Evolutionary conservation across 192 early-diverging fungal species (phyloP), one percentile per base, ranked within the genome.

Genomic region (Coemansia sp.): DNA sequence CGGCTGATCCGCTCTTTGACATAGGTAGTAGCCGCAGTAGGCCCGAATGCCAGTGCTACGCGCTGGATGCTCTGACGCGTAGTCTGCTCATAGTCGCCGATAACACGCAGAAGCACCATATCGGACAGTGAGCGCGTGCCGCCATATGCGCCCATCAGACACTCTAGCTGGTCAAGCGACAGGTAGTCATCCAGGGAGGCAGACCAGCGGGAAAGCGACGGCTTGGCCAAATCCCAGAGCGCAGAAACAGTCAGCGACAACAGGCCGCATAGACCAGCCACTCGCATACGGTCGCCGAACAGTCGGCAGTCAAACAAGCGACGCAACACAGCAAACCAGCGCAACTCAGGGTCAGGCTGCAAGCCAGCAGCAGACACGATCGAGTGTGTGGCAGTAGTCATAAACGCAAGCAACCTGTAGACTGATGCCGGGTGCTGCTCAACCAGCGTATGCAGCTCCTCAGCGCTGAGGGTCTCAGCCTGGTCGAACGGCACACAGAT

Each of bases 11-110:
- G 64, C 43, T 73, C 74, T 14, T 66, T 65, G 16, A 26, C 19
- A 35, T 77, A 76, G 3, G 44, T 35, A 4, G 38, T 62, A 0
- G 72, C 74, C 0, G 82, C 82, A 8, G 14, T 28, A 4, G 77
- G 74, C 10, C 82, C 82, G 66, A 84, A 84, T 8, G 52, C 70
- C 52, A 84, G 26, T 0, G 67, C 66, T 11, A 62, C 76, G n/a
- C 82, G 77, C 67, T 49, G 42, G 16, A 84, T 61, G 47, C 82
- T 84, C 61, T 84, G 82, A 8, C 82, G 49, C 14, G 82, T 76
- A 16, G 50, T 61, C 1, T 40, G 39, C 59, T 84, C 82, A 37
- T 84, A 84, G 35, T 64, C 67, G 21, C 33, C 49, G 28, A 84
- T 64, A 4, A 84, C 69, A 14, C 68, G 62, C 44, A 77, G 53